phyloP scores from a whole-genome alignment of 202 grass and related monocot genomes.

The Elaeis oleifera region DNA sequence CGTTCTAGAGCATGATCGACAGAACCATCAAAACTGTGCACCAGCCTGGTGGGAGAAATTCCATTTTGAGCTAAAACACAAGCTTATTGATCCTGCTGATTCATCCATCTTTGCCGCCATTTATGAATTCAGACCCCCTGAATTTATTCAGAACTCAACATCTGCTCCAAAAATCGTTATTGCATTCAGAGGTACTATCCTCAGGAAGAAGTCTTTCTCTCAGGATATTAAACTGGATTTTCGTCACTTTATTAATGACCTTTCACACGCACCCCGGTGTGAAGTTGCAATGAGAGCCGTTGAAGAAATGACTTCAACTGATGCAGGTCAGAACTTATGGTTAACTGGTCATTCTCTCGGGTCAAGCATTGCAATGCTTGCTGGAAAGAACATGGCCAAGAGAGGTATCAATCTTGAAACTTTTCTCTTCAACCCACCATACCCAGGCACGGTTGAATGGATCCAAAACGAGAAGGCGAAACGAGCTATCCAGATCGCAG shows the following conservation, averaged over 20 bases:
- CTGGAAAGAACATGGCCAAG: conserved; percentile 43
- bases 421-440: conserved; percentile 79
- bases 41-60: conserved; percentile 52
- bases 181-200: conserved; percentile 57
- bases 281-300: conserved; percentile 32
- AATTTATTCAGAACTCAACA: background rate
- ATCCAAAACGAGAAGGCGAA: conserved; percentile 40
- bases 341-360: conserved; percentile 65
- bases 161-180: conserved; percentile 45
- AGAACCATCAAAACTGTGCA: conserved; percentile 25
- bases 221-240: conserved; percentile 42
- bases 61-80: conserved; percentile 36
- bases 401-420: conserved; percentile 30
- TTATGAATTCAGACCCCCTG: conserved; percentile 39
- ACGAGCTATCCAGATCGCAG: conserved; percentile 35
- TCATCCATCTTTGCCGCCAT: conserved; percentile 56
- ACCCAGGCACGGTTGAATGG: conserved; percentile 35
- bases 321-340: conserved; percentile 29
- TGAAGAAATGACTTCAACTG: conserved; percentile 11
- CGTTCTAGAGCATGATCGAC: conserved; percentile 43
- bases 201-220: conserved; percentile 2
- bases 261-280: conserved; percentile 38
- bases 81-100: conserved; percentile 48
- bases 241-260: conserved; percentile 33
- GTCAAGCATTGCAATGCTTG: conserved; percentile 44